Percentiles rank a stretch among this genome's conserved stretches.
phyloP scores from a whole-genome alignment of 192 early-diverging fungal genomes.

The Entomortierella beljakovae region DNA sequence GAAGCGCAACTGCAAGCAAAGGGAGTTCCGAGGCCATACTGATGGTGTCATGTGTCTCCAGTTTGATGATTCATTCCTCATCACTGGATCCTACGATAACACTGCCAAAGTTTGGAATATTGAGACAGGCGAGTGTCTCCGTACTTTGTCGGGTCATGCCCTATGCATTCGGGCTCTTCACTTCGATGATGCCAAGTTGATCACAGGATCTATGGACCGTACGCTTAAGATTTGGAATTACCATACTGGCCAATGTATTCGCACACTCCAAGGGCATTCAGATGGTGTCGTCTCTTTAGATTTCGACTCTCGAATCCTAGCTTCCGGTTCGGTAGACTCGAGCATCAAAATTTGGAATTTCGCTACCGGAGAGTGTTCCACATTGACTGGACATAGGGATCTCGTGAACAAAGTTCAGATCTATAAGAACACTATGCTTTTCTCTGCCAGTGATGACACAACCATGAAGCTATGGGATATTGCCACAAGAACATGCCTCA shows the following conservation, averaged over 20 bases:
- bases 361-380: slow-evolving; percentile 69
- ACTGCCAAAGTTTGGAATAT: slow-evolving; percentile 92
- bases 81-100: slow-evolving; percentile 91
- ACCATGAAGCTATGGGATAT: slow-evolving; percentile 90
- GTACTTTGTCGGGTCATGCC: slow-evolving; percentile 84
- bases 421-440: slow-evolving; percentile 68
- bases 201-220: slow-evolving; percentile 94
- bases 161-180: slow-evolving; percentile 88
- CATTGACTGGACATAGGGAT: slow-evolving; percentile 86
- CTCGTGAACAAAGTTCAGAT: slow-evolving; percentile 94
- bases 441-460: slow-evolving; percentile 92
- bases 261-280: slow-evolving; percentile 79
- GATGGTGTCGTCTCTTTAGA: slow-evolving; percentile 87
- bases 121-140: slow-evolving; percentile 81
- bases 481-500: slow-evolving; percentile 71
- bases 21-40: slow-evolving; percentile 79
- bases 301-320: slow-evolving; percentile 81
- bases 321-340: slow-evolving; percentile 86
- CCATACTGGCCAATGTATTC: slow-evolving; percentile 88
- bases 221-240: slow-evolving; percentile 95
- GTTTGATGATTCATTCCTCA: slow-evolving; percentile 83
- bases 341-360: slow-evolving; percentile 91
- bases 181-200: slow-evolving; percentile 94
- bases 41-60: slow-evolving; percentile 93
- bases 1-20: slow-evolving; percentile 74